phyloP scores from a whole-genome alignment of 2,329 filamentous ascomycete species.

The Ilyonectria mors-panacis region DNA sequence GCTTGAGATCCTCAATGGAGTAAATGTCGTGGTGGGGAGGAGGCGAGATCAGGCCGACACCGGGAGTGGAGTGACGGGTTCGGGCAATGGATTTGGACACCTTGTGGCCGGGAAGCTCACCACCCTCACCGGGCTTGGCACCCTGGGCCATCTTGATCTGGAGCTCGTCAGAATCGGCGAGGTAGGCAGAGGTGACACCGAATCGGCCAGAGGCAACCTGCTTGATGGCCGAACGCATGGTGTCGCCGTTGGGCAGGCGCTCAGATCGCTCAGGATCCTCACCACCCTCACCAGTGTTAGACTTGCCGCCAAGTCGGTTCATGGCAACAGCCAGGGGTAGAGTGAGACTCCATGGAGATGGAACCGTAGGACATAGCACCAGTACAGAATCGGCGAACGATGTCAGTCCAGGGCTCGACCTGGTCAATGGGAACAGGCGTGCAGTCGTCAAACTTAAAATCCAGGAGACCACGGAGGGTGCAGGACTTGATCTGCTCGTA shows the following conservation, averaged over 20 bases:
- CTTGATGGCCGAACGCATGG: conserved; percentile 97
- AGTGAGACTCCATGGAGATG: conserved; percentile 98
- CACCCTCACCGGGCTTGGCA: conserved; percentile 97
- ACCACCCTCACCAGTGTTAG: conserved; percentile 97
- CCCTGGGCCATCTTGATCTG: conserved; percentile 99
- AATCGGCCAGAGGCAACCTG: conserved; percentile 97
- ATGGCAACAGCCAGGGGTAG: conserved; percentile 94
- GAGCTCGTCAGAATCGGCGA: conserved; percentile 94
- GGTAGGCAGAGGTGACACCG: conserved; percentile 94
- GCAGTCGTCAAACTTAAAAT: conserved; percentile 94
- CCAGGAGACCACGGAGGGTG: conserved; percentile 92
- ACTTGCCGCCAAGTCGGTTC: conserved; percentile 97
- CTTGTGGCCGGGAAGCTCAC: conserved; percentile 97
- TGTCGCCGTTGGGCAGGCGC: conserved; percentile 90
- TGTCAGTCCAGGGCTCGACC: conserved; percentile 98
- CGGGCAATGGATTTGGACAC: conserved; percentile 94
- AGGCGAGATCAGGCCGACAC: conserved; percentile 95
- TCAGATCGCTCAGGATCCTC: conserved; percentile 94
- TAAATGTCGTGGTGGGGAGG: conserved; percentile 99
- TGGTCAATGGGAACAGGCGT: conserved; percentile 93
- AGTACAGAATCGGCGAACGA: conserved; percentile 95
- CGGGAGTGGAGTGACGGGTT: conserved; percentile 95
- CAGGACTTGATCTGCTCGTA: conserved; percentile 98
- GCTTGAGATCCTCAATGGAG: conserved; percentile 97
- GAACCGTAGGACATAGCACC: conserved; percentile 99